These are phyloP conservation scores for Penicillium sp. DNA, from an alignment of 2,329 filamentous ascomycete species.

Conservation along the genomic window DNA sequence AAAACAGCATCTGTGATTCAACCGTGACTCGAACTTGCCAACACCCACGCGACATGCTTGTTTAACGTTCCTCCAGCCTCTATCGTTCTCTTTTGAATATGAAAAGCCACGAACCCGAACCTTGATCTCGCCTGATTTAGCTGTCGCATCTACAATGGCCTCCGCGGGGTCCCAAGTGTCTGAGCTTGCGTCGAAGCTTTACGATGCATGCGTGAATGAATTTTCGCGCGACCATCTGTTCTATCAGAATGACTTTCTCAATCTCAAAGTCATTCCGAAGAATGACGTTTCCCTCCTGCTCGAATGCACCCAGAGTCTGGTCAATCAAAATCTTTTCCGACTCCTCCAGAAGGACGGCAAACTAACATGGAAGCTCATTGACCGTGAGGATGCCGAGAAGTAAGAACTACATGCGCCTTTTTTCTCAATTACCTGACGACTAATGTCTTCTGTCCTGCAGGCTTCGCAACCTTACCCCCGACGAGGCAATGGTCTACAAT, in stretches of 20 bases:
- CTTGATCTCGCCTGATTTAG: constrained; percentile 21
- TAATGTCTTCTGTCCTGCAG: constrained; percentile 21
- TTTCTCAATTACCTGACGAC: constrained; percentile 3
- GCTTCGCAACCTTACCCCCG: constrained; percentile 50
- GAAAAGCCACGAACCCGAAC: constrained; percentile 30
- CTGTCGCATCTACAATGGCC: constrained; percentile 30
- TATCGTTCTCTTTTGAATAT: constrained; percentile 31
- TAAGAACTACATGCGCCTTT: constrained; percentile 24
- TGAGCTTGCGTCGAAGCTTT: constrained; percentile 45
- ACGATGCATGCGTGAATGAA: constrained; percentile 43
- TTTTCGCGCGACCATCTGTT: constrained; percentile 44
- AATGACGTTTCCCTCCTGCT: constrained; percentile 43
- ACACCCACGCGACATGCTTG: constrained; percentile 16
- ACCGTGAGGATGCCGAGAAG: constrained; percentile 49
- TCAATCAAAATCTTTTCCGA: constrained; percentile 47
- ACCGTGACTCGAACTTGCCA: constrained; percentile 14
- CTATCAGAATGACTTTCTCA: constrained; percentile 46
- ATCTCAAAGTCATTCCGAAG: constrained; percentile 43
- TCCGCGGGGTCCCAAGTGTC: constrained; percentile 34
- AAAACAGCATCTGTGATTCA: constrained; percentile 24
- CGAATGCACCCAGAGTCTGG: constrained; percentile 44
- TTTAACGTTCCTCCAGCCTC: constrained; percentile 14
- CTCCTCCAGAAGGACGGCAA: constrained; percentile 44
- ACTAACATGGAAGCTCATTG: constrained; percentile 48
- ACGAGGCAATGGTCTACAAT: constrained; percentile 83